phyloP scores from a whole-genome alignment of 495 filamentous ascomycete species.

The Penicillium mononematosum region DNA sequence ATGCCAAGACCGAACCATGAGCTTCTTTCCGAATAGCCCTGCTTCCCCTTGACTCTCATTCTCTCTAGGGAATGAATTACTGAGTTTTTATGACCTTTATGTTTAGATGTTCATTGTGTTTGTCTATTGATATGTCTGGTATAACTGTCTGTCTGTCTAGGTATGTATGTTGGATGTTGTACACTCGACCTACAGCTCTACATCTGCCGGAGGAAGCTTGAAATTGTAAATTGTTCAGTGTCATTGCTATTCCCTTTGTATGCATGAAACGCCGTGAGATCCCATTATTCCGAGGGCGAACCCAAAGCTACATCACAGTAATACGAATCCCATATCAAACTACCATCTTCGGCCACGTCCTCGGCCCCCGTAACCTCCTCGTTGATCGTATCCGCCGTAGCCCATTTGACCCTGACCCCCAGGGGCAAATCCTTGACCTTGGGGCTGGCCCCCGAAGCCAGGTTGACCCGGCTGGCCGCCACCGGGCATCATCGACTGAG shows the following conservation, averaged over 20 bases:
- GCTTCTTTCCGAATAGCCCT: conserved; percentile 23
- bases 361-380: conserved; percentile 48
- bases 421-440: conserved; percentile 43
- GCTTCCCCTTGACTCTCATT: background rate
- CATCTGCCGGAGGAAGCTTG: conserved; percentile 4
- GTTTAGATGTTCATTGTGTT: background rate
- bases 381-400: conserved; percentile 50
- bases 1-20: conserved; percentile 47
- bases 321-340: conserved; percentile 10
- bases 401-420: conserved; percentile 51
- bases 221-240: background rate
- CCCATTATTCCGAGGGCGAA: conserved; percentile 12
- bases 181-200: conserved; percentile 19
- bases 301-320: conserved; percentile 3
- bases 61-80: background rate
- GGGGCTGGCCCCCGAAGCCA: conserved; percentile 35
- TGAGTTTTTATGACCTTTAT: background rate
- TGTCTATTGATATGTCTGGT: background rate
- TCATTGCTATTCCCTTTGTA: conserved; percentile 16
- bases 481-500: conserved; percentile 52
- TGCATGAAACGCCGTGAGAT: conserved; percentile 31
- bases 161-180: background rate
- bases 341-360: conserved; percentile 49
- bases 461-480: conserved; percentile 42
- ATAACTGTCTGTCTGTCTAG: background rate